Evolutionary conservation across 1,284 basidiomycete genomes (phyloP), one percentile per base, ranked within the genome.

Genomic region (Porodaedalea pini): DNA sequence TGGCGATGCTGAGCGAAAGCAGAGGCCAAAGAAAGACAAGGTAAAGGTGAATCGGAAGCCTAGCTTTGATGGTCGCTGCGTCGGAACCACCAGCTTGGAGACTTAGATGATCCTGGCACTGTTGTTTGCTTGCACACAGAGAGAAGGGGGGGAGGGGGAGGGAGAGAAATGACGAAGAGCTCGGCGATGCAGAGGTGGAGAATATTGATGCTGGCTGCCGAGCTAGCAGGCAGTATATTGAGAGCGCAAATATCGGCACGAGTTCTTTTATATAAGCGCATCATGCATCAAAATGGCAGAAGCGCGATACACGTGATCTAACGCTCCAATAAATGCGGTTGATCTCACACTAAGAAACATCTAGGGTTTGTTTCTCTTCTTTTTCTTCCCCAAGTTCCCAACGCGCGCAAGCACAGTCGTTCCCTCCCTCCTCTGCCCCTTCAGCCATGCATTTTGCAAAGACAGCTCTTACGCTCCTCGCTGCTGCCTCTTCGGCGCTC

Each of bases 381-480:
- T 57, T 54, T 43, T 50, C 43, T 49, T 47, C 55, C 37, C 34
- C 36, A 50, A 34, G 21, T 25, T 25, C 32, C n/a, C 34, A 17
- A 29, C 31, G 34, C 32, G n/a, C 49, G 17, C 29, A 13, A n/a
- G 11, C 25, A 29, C 41, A 19, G 21, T 34, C 57, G 54, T 21
- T 41, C 44, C 23, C 32, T 37, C 31, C 4, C 31, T 31, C 17
- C 27, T 31, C 45, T 25, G 19, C 36, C 11, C 19, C 19, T 17
- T 44, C 19, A 23, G 23, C 39, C 37, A 60, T 60, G 58, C 36
- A 48, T 17, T 61, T 61, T 36, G 45, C 59, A 61, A 61, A 57
- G 55, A 41, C 66, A 51, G 62, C 69, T 55, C 66, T 69, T 51
- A 64, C 66, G 44, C 67, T 74, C 51, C 71, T 71, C 47, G 60